Base-by-base conservation (phyloP, 768 basidiomycete species). In the Psilocybe azurescens region DNA sequence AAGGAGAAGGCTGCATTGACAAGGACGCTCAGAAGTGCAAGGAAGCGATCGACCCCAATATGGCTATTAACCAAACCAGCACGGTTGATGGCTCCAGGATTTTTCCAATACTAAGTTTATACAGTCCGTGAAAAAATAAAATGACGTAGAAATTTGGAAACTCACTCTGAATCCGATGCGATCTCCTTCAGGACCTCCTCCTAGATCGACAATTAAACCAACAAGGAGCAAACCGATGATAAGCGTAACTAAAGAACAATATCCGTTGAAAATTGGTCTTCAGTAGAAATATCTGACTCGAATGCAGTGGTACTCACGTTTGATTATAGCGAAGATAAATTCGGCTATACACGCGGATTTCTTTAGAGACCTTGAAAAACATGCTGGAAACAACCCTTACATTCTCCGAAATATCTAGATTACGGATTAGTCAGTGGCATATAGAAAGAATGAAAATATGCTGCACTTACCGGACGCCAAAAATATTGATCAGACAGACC, bases 161-260 rank as follows among this genome's bases (percentile, higher is more conserved):
- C 76, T 49, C 56, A 88, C 86, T 58, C 81, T 83, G 78, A 91
- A 91, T 0, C 91, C 90, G 60, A 89, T 81, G 14, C 87, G 83
- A 20, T 88, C 82, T 64, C 84, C 80, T 58, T 82, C 66, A 3
- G 93, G 91, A 1, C 89, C 91, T 59, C 91, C 93, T 46, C 94
- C 94, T 18, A 91, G 83, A 65, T 91, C 89, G 61, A 94, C 81
- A 62, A 92, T 76, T 62, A 95, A 82, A 33, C 89, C 89, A 58
- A 79, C 74, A 44, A 89, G 56, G 54, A 90, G 80, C 36, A 90
- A 75, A n/a, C 83, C 81, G 48, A 82, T 82, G 51, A 90, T 89
- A 56, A 89, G 71, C n/a, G 73, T 65, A 38, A 89, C 87, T 89
- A 18, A 16, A 38, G 30, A 53, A 24, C 30, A 30, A 9, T 60